These are phyloP conservation scores for Pulveroboletus sp. DNA, from an alignment of 768 basidiomycete genomes.

Conservation along the genomic window DNA sequence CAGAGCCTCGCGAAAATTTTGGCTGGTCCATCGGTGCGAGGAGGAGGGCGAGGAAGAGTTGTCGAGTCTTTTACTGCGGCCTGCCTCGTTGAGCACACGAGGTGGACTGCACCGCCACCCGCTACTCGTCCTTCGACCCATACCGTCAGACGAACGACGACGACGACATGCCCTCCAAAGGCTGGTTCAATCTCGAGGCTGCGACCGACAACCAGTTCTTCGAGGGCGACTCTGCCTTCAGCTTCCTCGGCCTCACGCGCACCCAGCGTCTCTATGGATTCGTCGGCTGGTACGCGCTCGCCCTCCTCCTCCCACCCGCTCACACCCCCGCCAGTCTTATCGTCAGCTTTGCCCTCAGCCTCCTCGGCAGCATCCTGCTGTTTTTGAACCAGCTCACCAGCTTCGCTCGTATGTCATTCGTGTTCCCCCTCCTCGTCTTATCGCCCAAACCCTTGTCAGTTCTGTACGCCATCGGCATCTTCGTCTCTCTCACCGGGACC, in stretches of 20 bases:
- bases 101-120: constrained; percentile 11
- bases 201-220: constrained; percentile 80
- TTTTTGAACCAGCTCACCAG: constrained; percentile 62
- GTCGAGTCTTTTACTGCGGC: not conserved
- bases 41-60: not conserved
- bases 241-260: constrained; percentile 69
- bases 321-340: constrained; percentile 45
- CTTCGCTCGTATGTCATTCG: constrained; percentile 63
- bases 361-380: constrained; percentile 74
- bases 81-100: constrained; percentile 30
- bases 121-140: not conserved
- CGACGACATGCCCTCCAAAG: constrained; percentile 44
- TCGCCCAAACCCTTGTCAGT: constrained; percentile 40
- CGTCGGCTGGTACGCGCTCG: constrained; percentile 58
- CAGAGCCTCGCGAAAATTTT: not conserved
- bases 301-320: not conserved
- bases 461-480: constrained; percentile 75
- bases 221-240: constrained; percentile 87
- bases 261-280: constrained; percentile 87
- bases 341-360: constrained; percentile 72
- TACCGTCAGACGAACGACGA: no score
- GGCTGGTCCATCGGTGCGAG: not conserved
- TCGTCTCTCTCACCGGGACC: constrained; percentile 80
- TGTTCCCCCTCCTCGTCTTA: not conserved
- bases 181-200: constrained; percentile 84